phyloP scores from a whole-genome alignment of 352 stramenopile genomes.

The Thalassiosira livingstoniorum region DNA sequence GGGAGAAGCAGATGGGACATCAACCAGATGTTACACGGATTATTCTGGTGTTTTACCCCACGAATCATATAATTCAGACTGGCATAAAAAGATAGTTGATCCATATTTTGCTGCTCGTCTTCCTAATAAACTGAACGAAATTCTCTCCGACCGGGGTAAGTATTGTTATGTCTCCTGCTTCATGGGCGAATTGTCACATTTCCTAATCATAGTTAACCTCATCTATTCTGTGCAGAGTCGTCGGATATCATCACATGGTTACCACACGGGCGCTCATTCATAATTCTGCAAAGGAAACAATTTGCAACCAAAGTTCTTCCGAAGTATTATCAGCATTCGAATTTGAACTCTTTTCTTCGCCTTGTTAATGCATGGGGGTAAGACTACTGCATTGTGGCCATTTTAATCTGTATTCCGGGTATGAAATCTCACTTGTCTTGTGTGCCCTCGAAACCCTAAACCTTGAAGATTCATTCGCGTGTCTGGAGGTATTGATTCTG shows the following conservation, averaged over 20 bases:
- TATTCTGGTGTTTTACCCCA: not conserved
- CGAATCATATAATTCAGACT: not conserved
- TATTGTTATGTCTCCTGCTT: not conserved
- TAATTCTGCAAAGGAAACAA: constrained; percentile 59
- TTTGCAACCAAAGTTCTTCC: constrained; percentile 68
- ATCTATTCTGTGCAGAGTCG: not conserved
- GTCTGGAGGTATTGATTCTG: constrained; percentile 52
- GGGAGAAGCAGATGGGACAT: too few species aligned
- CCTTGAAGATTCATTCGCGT: constrained; percentile 53
- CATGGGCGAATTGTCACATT: not conserved
- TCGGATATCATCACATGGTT: constrained; percentile 55
- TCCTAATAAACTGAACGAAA: not conserved
- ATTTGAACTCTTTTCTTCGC: constrained; percentile 71
- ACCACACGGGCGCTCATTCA: constrained; percentile 69
- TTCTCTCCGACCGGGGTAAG: not conserved
- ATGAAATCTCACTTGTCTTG: not conserved
- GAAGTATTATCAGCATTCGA: constrained; percentile 67
- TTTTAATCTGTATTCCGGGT: not conserved
- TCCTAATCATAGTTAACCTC: not conserved
- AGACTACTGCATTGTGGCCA: not conserved
- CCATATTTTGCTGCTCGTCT: not conserved
- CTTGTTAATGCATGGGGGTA: constrained; percentile 69
- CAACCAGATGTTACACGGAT: too few species aligned
- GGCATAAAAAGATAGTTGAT: not conserved
- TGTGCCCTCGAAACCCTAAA: not conserved